Percentiles rank a stretch among this genome's conserved stretches.
Conservation (phyloP, 1,284 basidiomycete species). For the Sanguinoderma infundibulare region DNA sequence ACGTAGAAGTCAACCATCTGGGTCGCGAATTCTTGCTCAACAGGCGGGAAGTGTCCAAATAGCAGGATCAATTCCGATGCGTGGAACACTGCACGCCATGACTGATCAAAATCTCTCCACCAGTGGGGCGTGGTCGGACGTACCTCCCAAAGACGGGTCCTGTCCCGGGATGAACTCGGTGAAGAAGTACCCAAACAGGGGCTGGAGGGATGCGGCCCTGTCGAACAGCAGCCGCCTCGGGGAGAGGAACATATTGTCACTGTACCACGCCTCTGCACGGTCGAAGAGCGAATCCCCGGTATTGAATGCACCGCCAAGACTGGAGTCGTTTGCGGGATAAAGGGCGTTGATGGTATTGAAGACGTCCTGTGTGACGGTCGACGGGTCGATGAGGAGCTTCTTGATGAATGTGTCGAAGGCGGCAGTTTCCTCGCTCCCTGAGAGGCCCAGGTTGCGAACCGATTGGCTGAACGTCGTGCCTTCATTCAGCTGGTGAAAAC, state of each 20-base stretch:
- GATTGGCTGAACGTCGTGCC: conserved; percentile 48
- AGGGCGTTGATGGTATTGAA: conserved; percentile 41
- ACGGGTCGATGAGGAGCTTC: conserved; percentile 52
- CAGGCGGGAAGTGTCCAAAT: conserved; percentile 49
- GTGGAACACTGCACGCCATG: conserved; percentile 56
- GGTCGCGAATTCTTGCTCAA: conserved; percentile 51
- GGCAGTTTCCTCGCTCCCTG: conserved; percentile 40
- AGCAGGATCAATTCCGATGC: conserved; percentile 53
- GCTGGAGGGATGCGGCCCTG: conserved; percentile 49
- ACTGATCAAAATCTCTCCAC: neutral
- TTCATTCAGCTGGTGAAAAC: conserved; percentile 51
- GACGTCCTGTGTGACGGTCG: conserved; percentile 46
- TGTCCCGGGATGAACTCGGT: conserved; percentile 57
- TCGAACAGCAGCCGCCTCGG: conserved; percentile 53
- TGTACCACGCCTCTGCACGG: conserved; percentile 58
- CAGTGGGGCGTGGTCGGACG: neutral
- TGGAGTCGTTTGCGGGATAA: conserved; percentile 54
- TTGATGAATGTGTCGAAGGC: conserved; percentile 51
- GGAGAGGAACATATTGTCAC: conserved; percentile 57
- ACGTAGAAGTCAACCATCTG: conserved; percentile 55
- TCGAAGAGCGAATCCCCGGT: conserved; percentile 65
- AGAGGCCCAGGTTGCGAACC: conserved; percentile 41
- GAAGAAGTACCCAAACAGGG: conserved; percentile 59
- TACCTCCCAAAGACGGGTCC: conserved; percentile 45
- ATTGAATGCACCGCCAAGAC: conserved; percentile 52